These are phyloP conservation scores for Lachnellula subtilissima DNA, from an alignment of 2,329 filamentous ascomycete species.

Conservation along the genomic window DNA sequence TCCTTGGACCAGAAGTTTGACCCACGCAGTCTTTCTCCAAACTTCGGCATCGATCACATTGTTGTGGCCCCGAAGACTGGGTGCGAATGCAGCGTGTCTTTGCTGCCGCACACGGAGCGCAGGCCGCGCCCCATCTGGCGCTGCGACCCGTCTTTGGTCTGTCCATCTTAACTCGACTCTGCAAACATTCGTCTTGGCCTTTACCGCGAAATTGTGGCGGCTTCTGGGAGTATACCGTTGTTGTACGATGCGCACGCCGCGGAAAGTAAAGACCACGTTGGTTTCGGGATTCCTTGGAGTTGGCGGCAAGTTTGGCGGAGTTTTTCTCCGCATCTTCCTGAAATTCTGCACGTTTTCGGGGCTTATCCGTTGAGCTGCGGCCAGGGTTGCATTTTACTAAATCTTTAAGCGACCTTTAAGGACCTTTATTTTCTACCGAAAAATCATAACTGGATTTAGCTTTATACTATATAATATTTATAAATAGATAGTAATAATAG, in stretches of 20 bases:
- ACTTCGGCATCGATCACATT: slow-evolving; percentile 33
- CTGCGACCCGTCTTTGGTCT: slow-evolving; percentile 1
- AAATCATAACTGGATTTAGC: too few relatives aligned
- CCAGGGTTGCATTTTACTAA: too few relatives aligned
- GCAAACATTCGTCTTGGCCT: background rate
- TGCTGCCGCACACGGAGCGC: slow-evolving; percentile 43
- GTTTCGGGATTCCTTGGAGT: background rate
- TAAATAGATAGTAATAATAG: too few relatives aligned
- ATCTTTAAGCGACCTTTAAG: too few relatives aligned
- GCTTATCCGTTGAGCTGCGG: too few relatives aligned
- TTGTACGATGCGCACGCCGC: slow-evolving; percentile 1
- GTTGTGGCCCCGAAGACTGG: slow-evolving; percentile 36
- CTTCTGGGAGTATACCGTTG: background rate
- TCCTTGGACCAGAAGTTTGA: slow-evolving; percentile 46
- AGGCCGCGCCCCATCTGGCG: slow-evolving; percentile 43
- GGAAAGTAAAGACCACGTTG: slow-evolving; percentile 1
- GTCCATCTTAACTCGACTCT: slow-evolving; percentile 1
- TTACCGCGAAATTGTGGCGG: background rate
- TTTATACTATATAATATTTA: too few relatives aligned
- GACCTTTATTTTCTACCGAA: too few relatives aligned
- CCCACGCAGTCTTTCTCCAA: slow-evolving; percentile 43
- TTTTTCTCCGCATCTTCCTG: background rate
- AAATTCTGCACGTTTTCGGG: too few relatives aligned
- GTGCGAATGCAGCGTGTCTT: slow-evolving; percentile 47
- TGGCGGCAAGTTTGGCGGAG: slow-evolving; percentile 1